Conservation (phyloP, 768 basidiomycete genomes). For the Melanogaster broomeanus region DNA sequence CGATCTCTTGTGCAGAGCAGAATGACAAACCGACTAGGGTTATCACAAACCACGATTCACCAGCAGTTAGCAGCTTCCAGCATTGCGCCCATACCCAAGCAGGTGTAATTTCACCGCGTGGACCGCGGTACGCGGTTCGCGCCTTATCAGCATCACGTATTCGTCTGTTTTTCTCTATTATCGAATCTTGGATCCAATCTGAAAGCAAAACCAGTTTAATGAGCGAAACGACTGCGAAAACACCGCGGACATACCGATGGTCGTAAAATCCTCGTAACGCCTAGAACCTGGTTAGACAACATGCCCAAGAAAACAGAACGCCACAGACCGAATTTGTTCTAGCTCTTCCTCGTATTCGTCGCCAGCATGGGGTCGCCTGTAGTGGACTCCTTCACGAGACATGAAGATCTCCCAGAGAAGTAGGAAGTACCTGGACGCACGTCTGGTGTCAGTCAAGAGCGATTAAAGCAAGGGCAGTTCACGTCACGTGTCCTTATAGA, state of each 20-base stretch:
- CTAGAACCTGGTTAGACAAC: conserved; percentile 40
- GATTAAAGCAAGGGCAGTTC: no score
- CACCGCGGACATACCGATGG: conserved; percentile 66
- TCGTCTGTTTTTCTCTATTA: conserved; percentile 82
- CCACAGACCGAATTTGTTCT: conserved; percentile 60
- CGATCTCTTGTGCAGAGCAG: neutral
- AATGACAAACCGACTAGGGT: conserved; percentile 79
- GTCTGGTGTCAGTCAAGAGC: neutral
- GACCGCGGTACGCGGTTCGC: conserved; percentile 47
- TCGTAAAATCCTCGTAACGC: conserved; percentile 93
- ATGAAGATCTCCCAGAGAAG: conserved; percentile 15
- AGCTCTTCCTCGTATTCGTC: conserved; percentile 65
- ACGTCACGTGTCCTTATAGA: no score
- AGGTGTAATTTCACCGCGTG: conserved; percentile 51
- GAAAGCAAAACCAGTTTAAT: conserved; percentile 10
- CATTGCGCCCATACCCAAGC: conserved; percentile 65
- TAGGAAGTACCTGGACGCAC: neutral
- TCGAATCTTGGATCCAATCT: conserved; percentile 99
- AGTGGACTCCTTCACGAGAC: conserved; percentile 23
- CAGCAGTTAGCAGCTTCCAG: conserved; percentile 60
- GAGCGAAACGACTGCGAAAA: conserved; percentile 12
- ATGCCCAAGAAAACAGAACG: neutral
- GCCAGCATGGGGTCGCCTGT: conserved; percentile 21
- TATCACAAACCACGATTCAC: conserved; percentile 92
- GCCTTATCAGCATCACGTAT: conserved; percentile 51